Evolutionary conservation across 306 rosid species (phyloP), one percentile per base, ranked within the genome.

Genomic region (Boehmeria nivea): DNA sequence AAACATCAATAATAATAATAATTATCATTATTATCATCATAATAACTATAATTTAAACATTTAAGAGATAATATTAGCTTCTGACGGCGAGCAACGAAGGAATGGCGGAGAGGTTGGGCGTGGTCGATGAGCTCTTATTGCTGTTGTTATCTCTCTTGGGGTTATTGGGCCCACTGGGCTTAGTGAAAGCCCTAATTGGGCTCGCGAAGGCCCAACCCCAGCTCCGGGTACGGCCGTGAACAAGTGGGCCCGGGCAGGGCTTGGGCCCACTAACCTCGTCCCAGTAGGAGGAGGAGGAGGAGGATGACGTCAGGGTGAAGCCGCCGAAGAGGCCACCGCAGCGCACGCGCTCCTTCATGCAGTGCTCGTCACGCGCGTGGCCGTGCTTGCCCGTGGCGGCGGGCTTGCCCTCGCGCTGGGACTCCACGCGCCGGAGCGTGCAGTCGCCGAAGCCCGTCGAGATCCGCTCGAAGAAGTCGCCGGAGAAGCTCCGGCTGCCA

Each of bases 381-480:
- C 38, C 40, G 13, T 59, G 72, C 31, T 1, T 39, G n/a, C n/a
- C n/a, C n/a, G 73, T 18, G n/a, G 50, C 17, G 0, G 64, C 53
- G 6, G 13, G 71, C 20, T 78, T 87, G 2, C 54, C 54, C 68
- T 87, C 99, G 21, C 96, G 81, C 22, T 87, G 96, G 10, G 98
- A 91, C 57, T 87, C 95, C 4, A 87, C 96, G 45, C 99, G 69
- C 61, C 99, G 59, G 6, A 91, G 82, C 50, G 99, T 85, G 47
- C 96, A 93, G 37, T 93, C 96, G 3, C 99, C 96, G 25, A 93
- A 87, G 1, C 96, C 99, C n/a, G 99, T 87, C 8, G 99, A 93
- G 63, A 93, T 87, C 64, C 99, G 72, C 78, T 93, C 99, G 44
- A 93, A 93, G 51, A 93, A 83, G 36, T 93, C 96, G 4, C 94